phyloP scores from a whole-genome alignment of 1,139 yeast species.

The Nematodospora anomalae region DNA sequence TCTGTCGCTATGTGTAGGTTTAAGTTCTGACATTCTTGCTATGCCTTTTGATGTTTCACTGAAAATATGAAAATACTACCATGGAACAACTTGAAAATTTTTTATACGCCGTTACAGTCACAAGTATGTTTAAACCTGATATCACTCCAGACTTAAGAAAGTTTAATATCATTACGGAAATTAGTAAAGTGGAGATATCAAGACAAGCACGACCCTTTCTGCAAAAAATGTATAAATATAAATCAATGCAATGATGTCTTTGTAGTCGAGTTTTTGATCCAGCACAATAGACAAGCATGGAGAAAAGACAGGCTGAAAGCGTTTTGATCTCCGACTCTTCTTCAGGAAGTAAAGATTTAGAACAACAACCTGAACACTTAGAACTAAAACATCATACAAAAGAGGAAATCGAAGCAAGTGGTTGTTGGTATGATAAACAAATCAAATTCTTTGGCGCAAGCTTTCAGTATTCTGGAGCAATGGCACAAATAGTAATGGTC shows the following conservation, averaged over 20 bases:
- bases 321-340: conserved; percentile 1
- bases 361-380: conserved; percentile 20
- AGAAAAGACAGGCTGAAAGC: background rate
- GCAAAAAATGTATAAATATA: background rate
- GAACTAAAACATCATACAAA: conserved; percentile 29
- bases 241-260: background rate
- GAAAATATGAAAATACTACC: conserved; percentile 6
- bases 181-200: conserved; percentile 1
- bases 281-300: background rate
- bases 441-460: conserved; percentile 9
- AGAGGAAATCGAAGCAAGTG: conserved; percentile 31
- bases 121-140: background rate
- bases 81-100: conserved; percentile 3
- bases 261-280: background rate
- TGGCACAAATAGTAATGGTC: conserved; percentile 46
- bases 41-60: conserved; percentile 4
- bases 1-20: background rate
- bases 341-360: conserved; percentile 13
- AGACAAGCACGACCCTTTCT: background rate
- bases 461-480: conserved; percentile 39
- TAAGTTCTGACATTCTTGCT: background rate
- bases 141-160: background rate
- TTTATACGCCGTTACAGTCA: background rate
- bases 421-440: conserved; percentile 44
- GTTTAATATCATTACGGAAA: background rate